Evolutionary conservation across 306 rosid species (phyloP), one percentile per base, ranked within the genome.

Genomic region (Pterocarpus santalinus): DNA sequence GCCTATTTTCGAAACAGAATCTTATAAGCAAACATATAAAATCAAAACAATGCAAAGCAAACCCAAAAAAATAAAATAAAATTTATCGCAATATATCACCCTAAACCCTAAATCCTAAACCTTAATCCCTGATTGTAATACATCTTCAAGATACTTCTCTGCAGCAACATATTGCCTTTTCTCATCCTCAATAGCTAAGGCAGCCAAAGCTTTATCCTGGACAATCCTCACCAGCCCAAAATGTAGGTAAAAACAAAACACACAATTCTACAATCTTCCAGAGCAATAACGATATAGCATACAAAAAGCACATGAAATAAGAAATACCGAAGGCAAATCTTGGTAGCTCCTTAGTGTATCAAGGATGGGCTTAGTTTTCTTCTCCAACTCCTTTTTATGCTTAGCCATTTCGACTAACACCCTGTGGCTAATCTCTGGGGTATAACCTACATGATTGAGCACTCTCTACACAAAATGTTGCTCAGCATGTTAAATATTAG

Each of bases 181-280:
- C 92, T 95, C 93, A 80, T 93, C 97, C 92, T 95, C 99, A 58
- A 95, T 95, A 68, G 99, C 98, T 35, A 95, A 86, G 76, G 97
- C 98, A 79, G 99, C 99, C 89, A 93, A 85, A 65, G 99, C 98
- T 89, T 93, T 95, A 73, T 95, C 98, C 99, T 92, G 92, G 38
- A 87, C 8, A 83, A 81, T 73, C 49, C 5, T 69, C 77, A 70
- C 66, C 63, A 7, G 35, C 67, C 56, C 28, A 84, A 80, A 13
- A 71, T 71, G 71, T 17, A 38, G 28, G 76, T 74, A 62, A 33
- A 41, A 82, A 65, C 33, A 69, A 66, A 47, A 9, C 15, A 22
- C 28, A 22, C 28, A 22, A 1, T 22, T 22, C 28, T 22, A 22
- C 28, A 22, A 22, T 22, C 28, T 22, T 22, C 28, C 28, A 22